Evolutionary conservation across 2,329 filamentous ascomycete species (phyloP).

Genomic region (Escovopsis sp.): DNA sequence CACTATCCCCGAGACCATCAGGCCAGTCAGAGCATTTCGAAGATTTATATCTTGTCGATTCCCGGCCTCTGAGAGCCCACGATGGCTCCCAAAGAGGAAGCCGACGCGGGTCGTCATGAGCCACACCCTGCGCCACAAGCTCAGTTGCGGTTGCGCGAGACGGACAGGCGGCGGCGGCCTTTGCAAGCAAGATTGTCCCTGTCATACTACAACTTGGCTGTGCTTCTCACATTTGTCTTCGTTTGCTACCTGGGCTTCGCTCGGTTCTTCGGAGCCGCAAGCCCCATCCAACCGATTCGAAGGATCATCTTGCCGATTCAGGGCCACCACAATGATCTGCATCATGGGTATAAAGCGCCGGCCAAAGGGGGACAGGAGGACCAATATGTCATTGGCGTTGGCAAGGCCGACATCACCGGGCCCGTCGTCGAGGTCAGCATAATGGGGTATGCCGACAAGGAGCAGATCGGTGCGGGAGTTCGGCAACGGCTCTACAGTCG

Average conservation of each 20-base stretch:
- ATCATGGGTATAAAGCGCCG: neutral
- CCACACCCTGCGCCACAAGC: neutral
- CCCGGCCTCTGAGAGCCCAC: neutral
- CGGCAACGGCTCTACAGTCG: conserved; percentile 76
- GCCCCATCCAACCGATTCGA: neutral
- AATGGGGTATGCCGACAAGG: conserved; percentile 72
- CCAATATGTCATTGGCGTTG: conserved; percentile 35
- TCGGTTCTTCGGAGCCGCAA: neutral
- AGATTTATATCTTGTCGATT: neutral
- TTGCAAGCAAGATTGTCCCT: neutral
- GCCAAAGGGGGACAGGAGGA: conserved; percentile 2
- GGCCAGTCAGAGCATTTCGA: neutral
- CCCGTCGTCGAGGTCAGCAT: conserved; percentile 81
- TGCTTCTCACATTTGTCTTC: conserved; percentile 6
- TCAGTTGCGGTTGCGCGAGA: neutral
- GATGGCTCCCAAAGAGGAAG: neutral
- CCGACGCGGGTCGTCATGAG: neutral
- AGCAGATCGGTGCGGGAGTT: conserved; percentile 68
- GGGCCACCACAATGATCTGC: neutral
- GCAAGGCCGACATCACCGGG: conserved; percentile 42
- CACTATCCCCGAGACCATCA: neutral
- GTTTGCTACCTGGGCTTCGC: conserved; percentile 7
- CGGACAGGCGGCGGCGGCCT: neutral
- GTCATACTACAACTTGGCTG: conserved; percentile 2
- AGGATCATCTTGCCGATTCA: neutral